Evolutionary conservation across 352 stramenopile species (phyloP), one percentile per base, ranked within the genome.

Genomic region (Phytophthora kernoviae): DNA sequence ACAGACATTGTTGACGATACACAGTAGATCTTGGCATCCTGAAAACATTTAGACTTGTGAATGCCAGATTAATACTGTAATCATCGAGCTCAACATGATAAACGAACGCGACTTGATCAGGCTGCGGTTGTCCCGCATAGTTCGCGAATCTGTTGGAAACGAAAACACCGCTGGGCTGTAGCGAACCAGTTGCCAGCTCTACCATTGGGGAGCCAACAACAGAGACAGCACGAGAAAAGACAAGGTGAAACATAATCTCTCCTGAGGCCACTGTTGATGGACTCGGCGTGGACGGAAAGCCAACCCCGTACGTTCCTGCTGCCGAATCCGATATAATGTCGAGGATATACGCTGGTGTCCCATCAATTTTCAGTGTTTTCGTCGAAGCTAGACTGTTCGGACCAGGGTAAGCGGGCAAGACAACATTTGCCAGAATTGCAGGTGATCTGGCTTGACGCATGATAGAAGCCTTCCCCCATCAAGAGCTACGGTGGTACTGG

Each of bases 171-270:
- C 70, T 88, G 5, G 66, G 47, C 27, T 73, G 77, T 2, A 87
- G 45, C 4, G 75, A 87, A 0, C 81, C 81, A 0, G 84, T 91
- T 1, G 78, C 80, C 15, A 93, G 58, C 15, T 88, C 78, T 1
- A 90, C 58, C 1, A 66, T 76, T 5, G 81, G 80, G 0, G 59
- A 49, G 1, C 68, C 80, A 15, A 79, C 47, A 2, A 93, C 73
- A 8, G 58, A 58, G 1, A 93, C 78, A 0, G 78, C 37, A 3
- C 79, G 69, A 20, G 77, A 88, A 56, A 90, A 93, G 8, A 84
- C 60, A 7, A 91, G 3, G 12, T 79, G 68, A 46, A 93, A 91
- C 1, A 85, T 60, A 45, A 93, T 88, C 39, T 93, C 80, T 1
- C 84, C 84, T 3, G 84, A 76, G 42, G 54, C 72, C 9, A 91